Conservation (phyloP, 2,329 filamentous ascomycete species). For the Pestalotiopsis sp. region DNA sequence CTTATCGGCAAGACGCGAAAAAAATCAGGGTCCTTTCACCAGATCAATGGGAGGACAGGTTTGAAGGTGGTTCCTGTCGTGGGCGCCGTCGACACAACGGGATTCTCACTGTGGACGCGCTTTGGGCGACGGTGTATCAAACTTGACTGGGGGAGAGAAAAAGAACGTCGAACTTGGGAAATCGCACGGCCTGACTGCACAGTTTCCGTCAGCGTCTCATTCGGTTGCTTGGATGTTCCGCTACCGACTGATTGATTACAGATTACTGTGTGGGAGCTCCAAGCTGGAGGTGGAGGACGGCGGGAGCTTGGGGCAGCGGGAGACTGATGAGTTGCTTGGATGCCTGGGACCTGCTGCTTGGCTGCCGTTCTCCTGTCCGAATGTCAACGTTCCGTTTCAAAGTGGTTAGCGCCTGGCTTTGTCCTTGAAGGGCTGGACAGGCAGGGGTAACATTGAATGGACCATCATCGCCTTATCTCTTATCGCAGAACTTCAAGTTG, state of each 20-base stretch:
- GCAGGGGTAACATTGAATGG: too few relatives aligned
- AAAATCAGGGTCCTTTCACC: neutral
- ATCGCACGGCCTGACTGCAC: constrained; percentile 12
- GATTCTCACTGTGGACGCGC: constrained; percentile 15
- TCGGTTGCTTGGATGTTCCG: constrained; percentile 7
- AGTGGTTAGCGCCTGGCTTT: too few relatives aligned
- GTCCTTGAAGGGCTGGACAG: too few relatives aligned
- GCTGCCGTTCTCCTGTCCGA: too few relatives aligned
- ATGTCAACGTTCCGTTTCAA: too few relatives aligned
- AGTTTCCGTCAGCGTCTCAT: constrained; percentile 6
- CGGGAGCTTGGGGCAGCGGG: too few relatives aligned
- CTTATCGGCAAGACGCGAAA: neutral
- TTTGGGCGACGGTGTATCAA: constrained; percentile 6
- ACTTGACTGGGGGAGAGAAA: neutral
- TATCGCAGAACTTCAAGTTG: neutral
- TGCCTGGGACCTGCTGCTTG: too few relatives aligned
- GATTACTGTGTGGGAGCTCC: too few relatives aligned
- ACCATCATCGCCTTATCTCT: neutral
- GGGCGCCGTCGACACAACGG: constrained; percentile 15
- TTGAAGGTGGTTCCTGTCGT: constrained; percentile 6
- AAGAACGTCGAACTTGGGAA: constrained; percentile 3
- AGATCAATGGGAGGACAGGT: neutral
- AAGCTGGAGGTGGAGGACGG: too few relatives aligned
- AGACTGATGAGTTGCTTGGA: too few relatives aligned
- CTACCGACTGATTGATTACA: neutral